Conservation (phyloP, 192 early-diverging fungal genomes). For the Endogone sp. region DNA sequence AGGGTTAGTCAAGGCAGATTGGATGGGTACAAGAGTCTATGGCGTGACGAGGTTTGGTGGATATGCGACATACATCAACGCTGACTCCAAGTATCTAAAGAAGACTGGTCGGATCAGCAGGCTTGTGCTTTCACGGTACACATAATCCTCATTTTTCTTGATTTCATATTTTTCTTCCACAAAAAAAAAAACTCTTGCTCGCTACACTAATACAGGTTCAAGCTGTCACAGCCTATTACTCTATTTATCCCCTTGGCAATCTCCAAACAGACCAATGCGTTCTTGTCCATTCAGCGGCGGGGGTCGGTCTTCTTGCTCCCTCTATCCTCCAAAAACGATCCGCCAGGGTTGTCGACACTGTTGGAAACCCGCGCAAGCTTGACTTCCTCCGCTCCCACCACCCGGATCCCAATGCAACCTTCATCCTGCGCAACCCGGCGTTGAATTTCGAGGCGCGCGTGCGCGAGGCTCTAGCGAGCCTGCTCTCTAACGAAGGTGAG, state of each 20-base stretch:
- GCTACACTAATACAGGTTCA: slow-evolving; percentile 3
- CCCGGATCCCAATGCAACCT: slow-evolving; percentile 7
- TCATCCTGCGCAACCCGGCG: slow-evolving; percentile 10
- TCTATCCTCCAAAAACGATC: slow-evolving; percentile 7
- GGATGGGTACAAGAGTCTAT: slow-evolving; percentile 16
- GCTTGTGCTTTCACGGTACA: slow-evolving; percentile 13
- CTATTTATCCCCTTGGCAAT: slow-evolving; percentile 5
- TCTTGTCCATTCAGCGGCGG: slow-evolving; percentile 16
- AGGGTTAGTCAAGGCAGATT: not conserved
- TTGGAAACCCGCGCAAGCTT: slow-evolving; percentile 6
- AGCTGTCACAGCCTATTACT: slow-evolving; percentile 14
- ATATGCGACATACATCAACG: slow-evolving; percentile 8
- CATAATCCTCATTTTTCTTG: not conserved
- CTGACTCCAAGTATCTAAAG: not conserved
- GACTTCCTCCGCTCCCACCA: slow-evolving; percentile 10
- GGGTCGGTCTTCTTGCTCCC: slow-evolving; percentile 3
- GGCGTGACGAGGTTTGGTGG: slow-evolving; percentile 12
- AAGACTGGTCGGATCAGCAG: slow-evolving; percentile 12
- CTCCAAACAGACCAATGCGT: not conserved
- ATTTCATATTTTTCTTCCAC: not conserved
- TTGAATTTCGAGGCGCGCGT: slow-evolving; percentile 8
- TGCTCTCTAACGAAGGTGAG: too few relatives aligned
- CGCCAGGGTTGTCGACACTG: slow-evolving; percentile 13
- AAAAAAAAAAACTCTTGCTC: not conserved
- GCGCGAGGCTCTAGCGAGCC: slow-evolving; percentile 1